phyloP scores from a whole-genome alignment of 2,329 filamentous ascomycete genomes.

The Emmonsia crescens region DNA sequence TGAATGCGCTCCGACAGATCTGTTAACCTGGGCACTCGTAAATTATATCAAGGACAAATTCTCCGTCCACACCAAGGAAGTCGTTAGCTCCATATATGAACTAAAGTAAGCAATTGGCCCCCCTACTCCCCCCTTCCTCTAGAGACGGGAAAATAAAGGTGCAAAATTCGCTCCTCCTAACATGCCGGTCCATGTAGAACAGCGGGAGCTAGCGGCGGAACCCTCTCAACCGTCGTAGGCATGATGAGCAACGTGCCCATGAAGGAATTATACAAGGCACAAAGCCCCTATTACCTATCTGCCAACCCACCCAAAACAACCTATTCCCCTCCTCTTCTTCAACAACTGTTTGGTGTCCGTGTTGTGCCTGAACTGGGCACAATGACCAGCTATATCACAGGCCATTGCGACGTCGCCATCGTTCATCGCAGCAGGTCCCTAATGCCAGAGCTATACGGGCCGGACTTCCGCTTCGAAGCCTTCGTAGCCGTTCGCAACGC shows the following conservation, averaged over 20 bases:
- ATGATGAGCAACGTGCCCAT: slow-evolving; percentile 39
- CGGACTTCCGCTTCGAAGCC: slow-evolving; percentile 47
- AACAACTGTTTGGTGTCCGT: slow-evolving; percentile 40
- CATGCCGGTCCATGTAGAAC: slow-evolving; percentile 8
- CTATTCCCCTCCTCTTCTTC: slow-evolving; percentile 20
- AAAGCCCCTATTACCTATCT: slow-evolving; percentile 41
- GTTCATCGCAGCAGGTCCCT: slow-evolving; percentile 51
- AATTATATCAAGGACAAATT: slow-evolving; percentile 43
- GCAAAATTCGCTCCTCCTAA: neutral
- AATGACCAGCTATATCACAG: slow-evolving; percentile 45
- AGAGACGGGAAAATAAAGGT: neutral
- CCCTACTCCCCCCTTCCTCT: slow-evolving; percentile 10
- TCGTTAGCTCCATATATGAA: slow-evolving; percentile 44
- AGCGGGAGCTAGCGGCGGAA: slow-evolving; percentile 45
- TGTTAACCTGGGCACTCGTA: slow-evolving; percentile 43
- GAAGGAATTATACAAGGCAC: slow-evolving; percentile 36
- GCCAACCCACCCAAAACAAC: slow-evolving; percentile 21
- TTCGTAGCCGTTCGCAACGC: slow-evolving; percentile 43
- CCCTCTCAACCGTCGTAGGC: slow-evolving; percentile 55
- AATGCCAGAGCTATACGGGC: slow-evolving; percentile 47
- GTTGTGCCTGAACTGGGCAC: slow-evolving; percentile 47
- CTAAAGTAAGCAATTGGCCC: slow-evolving; percentile 34
- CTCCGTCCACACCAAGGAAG: slow-evolving; percentile 39
- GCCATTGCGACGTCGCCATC: slow-evolving; percentile 44
- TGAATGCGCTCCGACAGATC: slow-evolving; percentile 51